Evolutionary conservation across 306 rosid genomes (phyloP), one percentile per base, ranked within the genome.

Genomic region (Prunus davidiana): DNA sequence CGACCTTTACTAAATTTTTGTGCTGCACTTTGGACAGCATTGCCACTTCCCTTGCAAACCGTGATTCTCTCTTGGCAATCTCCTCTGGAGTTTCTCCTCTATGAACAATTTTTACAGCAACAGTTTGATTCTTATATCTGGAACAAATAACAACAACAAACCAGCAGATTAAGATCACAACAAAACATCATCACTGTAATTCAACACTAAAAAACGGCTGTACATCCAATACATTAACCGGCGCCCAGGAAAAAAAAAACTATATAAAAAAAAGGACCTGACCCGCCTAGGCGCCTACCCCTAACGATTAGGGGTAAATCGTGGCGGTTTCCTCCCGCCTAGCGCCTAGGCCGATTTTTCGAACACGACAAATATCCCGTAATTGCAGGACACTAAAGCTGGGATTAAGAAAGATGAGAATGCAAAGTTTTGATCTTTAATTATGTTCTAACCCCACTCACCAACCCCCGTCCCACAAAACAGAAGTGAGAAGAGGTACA

Each of bases 1-100:
- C 63, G 82, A 94, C 98, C 97, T 91, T 89, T 73, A 89, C 96
- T 69, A 95, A 88, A 87, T 95, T 92, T 71, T 88, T 90, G 88
- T 95, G 98, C 52, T 90, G 96, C 83, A 95, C 98, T 88, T 74
- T 92, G 15, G 97, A 89, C 69, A 92, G 60, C 98, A 95, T 92
- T 4, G 91, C 88, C 82, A 92, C 93, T 79, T 95, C 98, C 76
- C 97, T 87, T 5, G 72, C 92, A 81, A 92, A 95, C 77, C 98
- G 90, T 14, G 84, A 91, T 87, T 90, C 97, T 32, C 77, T 81
- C 82, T 81, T 81, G 55, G 87, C 79, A 78, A 85, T 83, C 61
- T 83, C 84, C 78, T 81, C 91, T 19, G 84, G 89, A 10, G 83
- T 81, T 62, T 81, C 84, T 38, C 91, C 91, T 79, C 73, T 78